Conservation (phyloP, 2,329 filamentous ascomycete species). For the Pezicula radicicola region DNA sequence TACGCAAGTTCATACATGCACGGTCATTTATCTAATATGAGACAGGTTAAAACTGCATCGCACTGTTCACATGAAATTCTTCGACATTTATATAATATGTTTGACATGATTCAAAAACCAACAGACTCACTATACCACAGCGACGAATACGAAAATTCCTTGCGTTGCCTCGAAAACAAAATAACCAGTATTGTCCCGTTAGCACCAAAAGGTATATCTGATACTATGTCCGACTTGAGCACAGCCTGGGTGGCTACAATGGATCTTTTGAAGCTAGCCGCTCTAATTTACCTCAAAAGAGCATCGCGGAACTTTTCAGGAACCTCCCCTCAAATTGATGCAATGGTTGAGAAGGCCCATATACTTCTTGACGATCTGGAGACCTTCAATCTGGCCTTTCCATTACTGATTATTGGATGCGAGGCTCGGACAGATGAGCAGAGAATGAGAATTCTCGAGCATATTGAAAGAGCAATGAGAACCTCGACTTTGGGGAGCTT, state of each 20-base stretch:
- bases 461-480: slow-evolving; percentile 13
- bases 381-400: slow-evolving; percentile 22
- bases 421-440: slow-evolving; percentile 24
- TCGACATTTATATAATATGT: slow-evolving; percentile 13
- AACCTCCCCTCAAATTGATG: slow-evolving; percentile 12
- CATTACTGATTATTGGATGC: slow-evolving; percentile 26
- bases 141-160: slow-evolving; percentile 19
- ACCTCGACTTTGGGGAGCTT: slow-evolving; percentile 8
- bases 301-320: slow-evolving; percentile 19
- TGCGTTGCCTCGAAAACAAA: slow-evolving; percentile 18
- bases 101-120: slow-evolving; percentile 17
- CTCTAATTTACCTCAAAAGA: slow-evolving; percentile 19
- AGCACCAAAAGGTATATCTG: slow-evolving; percentile 11
- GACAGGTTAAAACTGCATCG: slow-evolving; percentile 13
- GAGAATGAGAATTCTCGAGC: slow-evolving; percentile 14
- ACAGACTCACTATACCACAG: slow-evolving; percentile 19
- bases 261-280: slow-evolving; percentile 15
- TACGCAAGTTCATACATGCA: slow-evolving; percentile 7
- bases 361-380: slow-evolving; percentile 16
- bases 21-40: slow-evolving; percentile 14
- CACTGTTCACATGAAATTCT: slow-evolving; percentile 19
- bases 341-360: slow-evolving; percentile 13
- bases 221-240: slow-evolving; percentile 8
- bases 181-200: slow-evolving; percentile 13
- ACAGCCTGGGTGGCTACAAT: slow-evolving; percentile 15